phyloP scores from a whole-genome alignment of 73 alveolate genomes.

The Effrenium voratum region DNA sequence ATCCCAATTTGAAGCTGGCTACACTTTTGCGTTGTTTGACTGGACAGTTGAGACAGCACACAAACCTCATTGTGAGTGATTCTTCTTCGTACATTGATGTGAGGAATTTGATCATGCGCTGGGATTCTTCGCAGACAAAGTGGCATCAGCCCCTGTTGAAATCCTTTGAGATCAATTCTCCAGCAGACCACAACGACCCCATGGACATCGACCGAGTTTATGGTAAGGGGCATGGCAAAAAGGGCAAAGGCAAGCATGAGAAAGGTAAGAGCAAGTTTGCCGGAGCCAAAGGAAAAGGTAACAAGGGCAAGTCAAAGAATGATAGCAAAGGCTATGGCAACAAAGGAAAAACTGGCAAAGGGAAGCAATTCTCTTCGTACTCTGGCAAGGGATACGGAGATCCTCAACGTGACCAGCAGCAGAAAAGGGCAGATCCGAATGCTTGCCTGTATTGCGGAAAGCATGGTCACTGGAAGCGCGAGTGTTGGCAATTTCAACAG shows the following conservation, averaged over 20 bases:
- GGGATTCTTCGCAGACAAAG: background rate
- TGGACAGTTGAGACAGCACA: background rate
- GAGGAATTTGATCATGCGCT: background rate
- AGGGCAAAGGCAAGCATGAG: too few species aligned
- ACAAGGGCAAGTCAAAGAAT: background rate
- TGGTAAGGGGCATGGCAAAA: too few species aligned
- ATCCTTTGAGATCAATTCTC: background rate
- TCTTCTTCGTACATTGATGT: background rate
- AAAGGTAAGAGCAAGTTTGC: background rate
- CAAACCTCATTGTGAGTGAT: background rate
- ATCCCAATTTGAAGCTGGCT: background rate
- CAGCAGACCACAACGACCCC: background rate
- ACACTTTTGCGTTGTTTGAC: background rate
- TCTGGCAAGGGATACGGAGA: too few species aligned
- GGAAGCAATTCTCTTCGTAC: too few species aligned
- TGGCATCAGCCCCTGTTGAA: background rate
- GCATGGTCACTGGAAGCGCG: too few species aligned
- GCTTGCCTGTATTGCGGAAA: too few species aligned
- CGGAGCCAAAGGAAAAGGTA: background rate
- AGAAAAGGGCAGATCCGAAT: too few species aligned
- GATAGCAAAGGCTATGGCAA: slow-evolving; percentile 1
- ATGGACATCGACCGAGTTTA: background rate
- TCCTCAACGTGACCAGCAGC: too few species aligned
- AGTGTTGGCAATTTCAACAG: too few species aligned
- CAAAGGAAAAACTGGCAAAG: too few species aligned